Base-by-base conservation (phyloP, 768 basidiomycete species). In the Tylopilus subfusipes region DNA sequence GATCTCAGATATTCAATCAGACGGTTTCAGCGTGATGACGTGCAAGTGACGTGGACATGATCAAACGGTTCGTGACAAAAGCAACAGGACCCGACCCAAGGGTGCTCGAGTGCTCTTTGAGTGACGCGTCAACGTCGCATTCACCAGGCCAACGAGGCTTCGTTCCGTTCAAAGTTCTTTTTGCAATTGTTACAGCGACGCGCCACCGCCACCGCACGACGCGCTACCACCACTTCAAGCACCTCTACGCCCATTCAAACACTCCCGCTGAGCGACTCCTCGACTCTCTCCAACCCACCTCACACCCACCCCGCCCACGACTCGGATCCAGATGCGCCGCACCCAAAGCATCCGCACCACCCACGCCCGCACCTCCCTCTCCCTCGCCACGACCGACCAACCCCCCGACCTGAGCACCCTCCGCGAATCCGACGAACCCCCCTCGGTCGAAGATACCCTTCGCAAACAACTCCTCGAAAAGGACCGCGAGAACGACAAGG, bases 401-500 rank as follows among this genome's bases (percentile, higher is more conserved):
- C 29, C 77, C 5, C 79, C 88, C 58, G 88, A 88, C 56, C 75
- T 90, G 5, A 78, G 81, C 34, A 63, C 79, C 21, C 71, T 90
- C 29, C 76, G 76, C 44, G 88, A 90, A 65, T 70, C 73, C 24
- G 78, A 81, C 31, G 85, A 87, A 54, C 71, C 79, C 11, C 70
- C 73, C 12, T 47, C 54, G 8, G 5, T 50, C 38, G 84, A 89
- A 64, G 86, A 87, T 51, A 68, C 76, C 9, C 73, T 90, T 30
- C 77, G 86, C 25, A 76, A 77, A 45, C 83, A 88, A 42, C 71
- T 90, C 42, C 67, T 85, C 25, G 86, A 86, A 43, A 84, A 82
- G 57, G 83, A 86, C 43, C 73, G 85, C 48, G 86, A 89, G 66
- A 83, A 82, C 56, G 87, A 89, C 70, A 85, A 78, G 73, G 86